Evolutionary conservation across 768 basidiomycete species (phyloP), one percentile per base, ranked within the genome.

Genomic region (Infundibulicybe gibba): DNA sequence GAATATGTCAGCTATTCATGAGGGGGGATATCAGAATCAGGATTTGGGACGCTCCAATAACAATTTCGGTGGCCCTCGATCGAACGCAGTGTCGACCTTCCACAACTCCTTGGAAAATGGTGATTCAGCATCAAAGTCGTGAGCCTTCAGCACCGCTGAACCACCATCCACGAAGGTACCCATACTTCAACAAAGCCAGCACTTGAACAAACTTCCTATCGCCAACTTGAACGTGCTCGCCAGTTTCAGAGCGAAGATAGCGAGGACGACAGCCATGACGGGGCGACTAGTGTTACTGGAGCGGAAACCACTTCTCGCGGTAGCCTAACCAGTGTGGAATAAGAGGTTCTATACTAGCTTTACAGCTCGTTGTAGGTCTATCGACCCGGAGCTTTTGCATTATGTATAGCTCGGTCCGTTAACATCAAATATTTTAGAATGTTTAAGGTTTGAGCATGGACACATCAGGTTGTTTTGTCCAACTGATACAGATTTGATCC

Each of bases 321-420:
- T 41, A 79, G 77, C 60, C 66, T 79, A 47, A 79, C 77, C 12
- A 78, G 77, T 53, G 72, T 80, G 37, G 72, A 77, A 51, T 73
- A 60, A 61, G 43, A 35, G 15, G 21, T 19, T 17, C 20, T 30
- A 11, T 11, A 41, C 44, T 21, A 17, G 25, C 33, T 44, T 31
- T 25, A 8, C 25, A 25, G 8, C 25, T 44, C 30, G 41, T 19
- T 31, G 43, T 42, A n/a, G 25, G 30, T 48, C 33, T 33, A 40
- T 14, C 43, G 35, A 25, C 21, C 19, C 10, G 32, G 21, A 49
- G 31, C 41, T 21, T 15, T 34, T 33, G 15, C 20, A 40, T 40
- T 45, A 20, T 44, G 20, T 20, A 47, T 40, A 48, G 48, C 41
- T 30, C n/a, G 15, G 37, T 38, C 19, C n/a, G 15, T 15, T 15